These are phyloP conservation scores for Boletus smithii DNA, from an alignment of 1,284 basidiomycete species.

Conservation along the genomic window DNA sequence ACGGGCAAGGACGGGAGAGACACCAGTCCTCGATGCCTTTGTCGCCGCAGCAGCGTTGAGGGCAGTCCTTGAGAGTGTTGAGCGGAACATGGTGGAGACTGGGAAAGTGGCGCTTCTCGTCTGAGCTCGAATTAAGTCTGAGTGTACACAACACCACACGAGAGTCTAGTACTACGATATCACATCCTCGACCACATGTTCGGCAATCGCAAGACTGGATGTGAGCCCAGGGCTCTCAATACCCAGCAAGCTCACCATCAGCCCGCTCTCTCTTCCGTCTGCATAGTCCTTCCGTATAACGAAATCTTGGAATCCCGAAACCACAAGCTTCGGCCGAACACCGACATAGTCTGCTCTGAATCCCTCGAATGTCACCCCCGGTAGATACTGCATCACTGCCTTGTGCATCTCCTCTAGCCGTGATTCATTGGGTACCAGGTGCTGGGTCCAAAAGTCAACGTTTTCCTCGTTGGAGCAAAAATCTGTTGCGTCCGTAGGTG, in stretches of 20 bases:
- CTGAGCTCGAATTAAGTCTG: constrained; percentile 29
- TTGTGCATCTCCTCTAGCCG: constrained; percentile 61
- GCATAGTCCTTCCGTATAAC: constrained; percentile 56
- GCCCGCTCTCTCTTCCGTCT: constrained; percentile 28
- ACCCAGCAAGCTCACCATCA: constrained; percentile 75
- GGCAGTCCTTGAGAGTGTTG: constrained; percentile 51
- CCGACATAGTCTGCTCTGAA: constrained; percentile 89
- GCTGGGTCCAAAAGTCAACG: constrained; percentile 73
- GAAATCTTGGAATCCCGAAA: constrained; percentile 88
- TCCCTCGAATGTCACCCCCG: constrained; percentile 59
- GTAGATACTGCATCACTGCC: constrained; percentile 73
- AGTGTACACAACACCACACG: neutral
- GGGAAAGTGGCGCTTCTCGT: constrained; percentile 24
- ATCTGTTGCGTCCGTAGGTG: constrained; percentile 38
- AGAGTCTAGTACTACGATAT: constrained; percentile 2
- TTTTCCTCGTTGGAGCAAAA: constrained; percentile 40
- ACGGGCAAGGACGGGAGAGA: constrained; percentile 54
- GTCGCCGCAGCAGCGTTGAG: constrained; percentile 45
- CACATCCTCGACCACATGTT: constrained; percentile 63
- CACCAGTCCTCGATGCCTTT: constrained; percentile 37
- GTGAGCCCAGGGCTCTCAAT: constrained; percentile 80
- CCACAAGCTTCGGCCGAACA: constrained; percentile 84
- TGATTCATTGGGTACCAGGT: constrained; percentile 68
- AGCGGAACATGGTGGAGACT: constrained; percentile 62
- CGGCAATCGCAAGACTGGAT: constrained; percentile 70